Conservation (phyloP, 2,329 filamentous ascomycete species). For the Verticillium nonalfalfae region DNA sequence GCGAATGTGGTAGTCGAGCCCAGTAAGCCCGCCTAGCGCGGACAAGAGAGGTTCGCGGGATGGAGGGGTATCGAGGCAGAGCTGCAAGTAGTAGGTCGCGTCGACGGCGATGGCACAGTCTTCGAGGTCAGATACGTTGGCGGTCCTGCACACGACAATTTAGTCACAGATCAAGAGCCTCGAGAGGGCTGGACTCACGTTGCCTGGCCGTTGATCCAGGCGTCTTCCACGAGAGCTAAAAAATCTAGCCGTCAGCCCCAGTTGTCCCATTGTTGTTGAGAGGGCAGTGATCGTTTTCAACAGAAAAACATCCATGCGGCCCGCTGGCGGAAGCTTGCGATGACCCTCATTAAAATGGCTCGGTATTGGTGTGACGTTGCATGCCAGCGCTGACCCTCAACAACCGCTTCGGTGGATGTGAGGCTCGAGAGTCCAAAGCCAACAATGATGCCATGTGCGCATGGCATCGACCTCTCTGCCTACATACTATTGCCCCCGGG, state of each 20-base stretch:
- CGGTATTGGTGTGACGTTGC: background rate
- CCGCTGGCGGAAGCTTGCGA: background rate
- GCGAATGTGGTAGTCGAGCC: constrained; percentile 69
- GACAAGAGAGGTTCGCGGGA: constrained; percentile 83
- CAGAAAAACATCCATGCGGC: background rate
- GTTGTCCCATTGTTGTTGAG: background rate
- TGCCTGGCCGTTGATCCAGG: constrained; percentile 29
- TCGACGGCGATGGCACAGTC: constrained; percentile 77
- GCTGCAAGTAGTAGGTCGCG: constrained; percentile 81
- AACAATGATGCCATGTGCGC: background rate
- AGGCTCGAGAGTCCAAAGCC: background rate
- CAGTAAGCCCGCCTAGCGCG: constrained; percentile 83
- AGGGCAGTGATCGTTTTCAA: background rate
- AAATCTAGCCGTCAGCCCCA: background rate
- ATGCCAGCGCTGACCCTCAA: background rate
- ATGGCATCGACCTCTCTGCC: background rate
- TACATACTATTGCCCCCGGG: background rate
- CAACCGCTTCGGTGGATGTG: background rate
- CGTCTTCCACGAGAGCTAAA: constrained; percentile 29
- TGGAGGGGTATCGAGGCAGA: constrained; percentile 63
- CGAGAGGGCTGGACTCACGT: constrained; percentile 14
- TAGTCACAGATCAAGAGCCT: background rate
- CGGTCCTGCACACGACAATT: constrained; percentile 33
- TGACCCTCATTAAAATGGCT: background rate
- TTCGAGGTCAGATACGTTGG: constrained; percentile 64